Evolutionary conservation across 2,329 filamentous ascomycete species (phyloP).

Genomic region (Fusarium napiforme): DNA sequence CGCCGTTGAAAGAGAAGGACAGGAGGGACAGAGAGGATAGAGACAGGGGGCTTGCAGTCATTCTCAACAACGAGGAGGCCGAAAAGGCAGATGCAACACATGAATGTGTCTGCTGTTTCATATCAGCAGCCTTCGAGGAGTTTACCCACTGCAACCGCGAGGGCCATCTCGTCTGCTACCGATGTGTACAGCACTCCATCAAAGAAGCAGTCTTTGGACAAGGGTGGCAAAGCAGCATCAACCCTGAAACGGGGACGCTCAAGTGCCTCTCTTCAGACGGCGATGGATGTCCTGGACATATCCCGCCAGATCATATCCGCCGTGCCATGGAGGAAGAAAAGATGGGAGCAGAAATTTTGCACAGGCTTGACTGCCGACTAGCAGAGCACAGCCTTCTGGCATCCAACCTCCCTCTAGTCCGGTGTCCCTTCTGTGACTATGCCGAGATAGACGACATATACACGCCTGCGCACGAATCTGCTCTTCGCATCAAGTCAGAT

Average conservation of each 20-base stretch:
- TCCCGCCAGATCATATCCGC: constrained; percentile 75
- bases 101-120: constrained; percentile 85
- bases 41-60: constrained; percentile 64
- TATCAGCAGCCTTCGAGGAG: constrained; percentile 76
- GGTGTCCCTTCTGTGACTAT: constrained; percentile 92
- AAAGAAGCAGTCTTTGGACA: constrained; percentile 94
- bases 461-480: constrained; percentile 64
- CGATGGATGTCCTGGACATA: constrained; percentile 77
- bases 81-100: constrained; percentile 65
- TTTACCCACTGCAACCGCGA: constrained; percentile 75
- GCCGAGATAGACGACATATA: constrained; percentile 87
- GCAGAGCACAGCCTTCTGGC: constrained; percentile 80
- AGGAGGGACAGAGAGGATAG: constrained; percentile 58
- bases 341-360: constrained; percentile 76
- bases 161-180: constrained; percentile 81
- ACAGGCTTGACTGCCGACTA: constrained; percentile 81
- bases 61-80: constrained; percentile 68
- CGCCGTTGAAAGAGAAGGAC: constrained; percentile 61
- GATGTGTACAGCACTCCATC: constrained; percentile 83
- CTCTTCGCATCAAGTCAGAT: constrained; percentile 67
- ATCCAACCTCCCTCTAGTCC: constrained; percentile 78
- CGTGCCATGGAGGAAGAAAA: constrained; percentile 77
- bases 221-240: constrained; percentile 85
- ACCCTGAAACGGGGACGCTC: constrained; percentile 77
- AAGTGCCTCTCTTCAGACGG: constrained; percentile 83